Conservation (phyloP, 768 basidiomycete species). For the Boletus huronensis region DNA sequence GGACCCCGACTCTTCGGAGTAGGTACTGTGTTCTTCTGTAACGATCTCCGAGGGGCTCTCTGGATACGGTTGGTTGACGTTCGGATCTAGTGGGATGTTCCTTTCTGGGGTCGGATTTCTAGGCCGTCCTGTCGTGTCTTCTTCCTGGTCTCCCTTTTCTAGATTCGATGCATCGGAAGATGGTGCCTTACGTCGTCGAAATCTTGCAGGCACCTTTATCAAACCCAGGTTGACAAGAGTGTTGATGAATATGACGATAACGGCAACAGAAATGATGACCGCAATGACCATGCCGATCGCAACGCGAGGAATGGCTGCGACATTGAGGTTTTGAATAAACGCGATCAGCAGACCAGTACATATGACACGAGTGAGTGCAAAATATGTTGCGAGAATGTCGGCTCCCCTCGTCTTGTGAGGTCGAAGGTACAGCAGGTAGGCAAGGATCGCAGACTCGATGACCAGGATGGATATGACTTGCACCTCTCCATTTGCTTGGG, state of each 20-base stretch:
- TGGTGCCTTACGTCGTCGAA: conserved; percentile 14
- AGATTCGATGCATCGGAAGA: conserved; percentile 17
- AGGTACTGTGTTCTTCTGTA: conserved; percentile 24
- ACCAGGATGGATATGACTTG: conserved; percentile 68
- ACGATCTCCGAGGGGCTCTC: conserved; percentile 30
- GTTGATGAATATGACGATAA: conserved; percentile 68
- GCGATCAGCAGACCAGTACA: conserved; percentile 72
- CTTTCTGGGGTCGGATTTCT: conserved; percentile 53
- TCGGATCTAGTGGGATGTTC: conserved; percentile 38
- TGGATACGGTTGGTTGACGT: conserved; percentile 43
- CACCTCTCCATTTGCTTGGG: conserved; percentile 54
- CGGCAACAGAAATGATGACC: conserved; percentile 66
- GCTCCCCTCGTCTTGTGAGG: conserved; percentile 68
- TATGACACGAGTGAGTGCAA: conserved; percentile 65
- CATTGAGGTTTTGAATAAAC: conserved; percentile 62
- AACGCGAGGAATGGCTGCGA: conserved; percentile 76
- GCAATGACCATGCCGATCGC: conserved; percentile 75
- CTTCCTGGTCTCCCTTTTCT: conserved; percentile 29
- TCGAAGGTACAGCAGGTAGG: conserved; percentile 48
- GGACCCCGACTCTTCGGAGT: conserved; percentile 34
- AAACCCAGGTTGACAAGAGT: conserved; percentile 49
- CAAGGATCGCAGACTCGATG: conserved; percentile 60
- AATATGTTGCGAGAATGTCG: conserved; percentile 64
- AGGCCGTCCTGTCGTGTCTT: conserved; percentile 34
- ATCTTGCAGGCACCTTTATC: conserved; percentile 19